Evolutionary conservation across 1,139 yeast species (phyloP).

Genomic region (Geotrichum siamense): DNA sequence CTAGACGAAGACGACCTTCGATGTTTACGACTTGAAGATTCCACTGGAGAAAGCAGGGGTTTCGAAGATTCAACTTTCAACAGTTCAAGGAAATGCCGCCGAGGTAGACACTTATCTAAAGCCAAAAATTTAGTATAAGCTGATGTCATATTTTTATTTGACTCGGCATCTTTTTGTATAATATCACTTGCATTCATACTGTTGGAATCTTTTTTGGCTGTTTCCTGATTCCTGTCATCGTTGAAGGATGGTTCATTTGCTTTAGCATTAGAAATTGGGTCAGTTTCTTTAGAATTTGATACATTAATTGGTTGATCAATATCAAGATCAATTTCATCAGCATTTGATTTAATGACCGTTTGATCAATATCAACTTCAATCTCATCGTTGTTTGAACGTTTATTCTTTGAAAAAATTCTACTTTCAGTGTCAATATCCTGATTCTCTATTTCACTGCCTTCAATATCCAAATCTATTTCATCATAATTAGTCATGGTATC

Average conservation of each 20-base stretch:
- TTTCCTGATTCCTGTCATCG: background rate
- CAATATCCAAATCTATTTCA: slow-evolving; percentile 17
- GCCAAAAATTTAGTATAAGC: slow-evolving; percentile 59
- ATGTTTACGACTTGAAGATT: background rate
- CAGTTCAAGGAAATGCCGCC: slow-evolving; percentile 47
- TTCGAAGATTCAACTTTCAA: slow-evolving; percentile 16
- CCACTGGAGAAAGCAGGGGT: background rate
- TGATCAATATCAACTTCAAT: background rate
- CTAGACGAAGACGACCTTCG: background rate
- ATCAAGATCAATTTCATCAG: background rate
- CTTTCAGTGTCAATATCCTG: background rate
- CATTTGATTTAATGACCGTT: background rate
- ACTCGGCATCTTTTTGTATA: background rate
- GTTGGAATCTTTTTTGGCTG: background rate
- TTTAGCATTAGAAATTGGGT: background rate
- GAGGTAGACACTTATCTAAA: slow-evolving; percentile 73
- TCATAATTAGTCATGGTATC: slow-evolving; percentile 11
- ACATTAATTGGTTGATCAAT: background rate
- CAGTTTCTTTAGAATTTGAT: background rate
- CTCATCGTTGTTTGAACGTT: background rate
- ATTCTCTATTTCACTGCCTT: slow-evolving; percentile 13
- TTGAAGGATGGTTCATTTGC: background rate
- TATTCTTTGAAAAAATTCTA: too few relatives aligned
- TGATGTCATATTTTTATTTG: too few relatives aligned
- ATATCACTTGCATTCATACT: too few relatives aligned